Evolutionary conservation across 2,329 filamentous ascomycete genomes (phyloP).

Genomic region (Venturia carpophila): DNA sequence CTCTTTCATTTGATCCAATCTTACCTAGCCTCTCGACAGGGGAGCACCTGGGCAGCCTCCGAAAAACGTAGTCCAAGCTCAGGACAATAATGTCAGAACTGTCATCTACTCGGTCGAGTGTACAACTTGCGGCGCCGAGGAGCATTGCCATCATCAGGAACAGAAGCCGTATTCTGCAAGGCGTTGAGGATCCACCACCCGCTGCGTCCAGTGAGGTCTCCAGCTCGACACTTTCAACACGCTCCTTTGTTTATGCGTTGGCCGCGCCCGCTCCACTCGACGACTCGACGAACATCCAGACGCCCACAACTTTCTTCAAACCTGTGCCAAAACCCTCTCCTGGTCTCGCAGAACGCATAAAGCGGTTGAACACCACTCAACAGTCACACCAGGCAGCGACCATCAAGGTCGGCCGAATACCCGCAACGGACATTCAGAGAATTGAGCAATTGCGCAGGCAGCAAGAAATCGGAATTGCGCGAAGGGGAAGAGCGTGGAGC

Average conservation of each 20-base stretch:
- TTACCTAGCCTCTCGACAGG: constrained; percentile 4
- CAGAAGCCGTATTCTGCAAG: neutral
- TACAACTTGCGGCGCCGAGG: neutral
- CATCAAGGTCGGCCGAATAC: constrained; percentile 56
- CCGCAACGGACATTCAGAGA: constrained; percentile 61
- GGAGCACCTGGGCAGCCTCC: neutral
- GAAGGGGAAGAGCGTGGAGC: constrained; percentile 66
- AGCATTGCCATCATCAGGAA: neutral
- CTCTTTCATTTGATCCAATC: neutral
- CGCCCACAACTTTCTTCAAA: neutral
- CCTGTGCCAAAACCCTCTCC: constrained; percentile 33
- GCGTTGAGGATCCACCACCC: neutral
- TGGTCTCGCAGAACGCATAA: constrained; percentile 38
- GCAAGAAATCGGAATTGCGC: constrained; percentile 45
- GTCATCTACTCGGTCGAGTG: neutral
- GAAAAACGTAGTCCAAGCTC: neutral
- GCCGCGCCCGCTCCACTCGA: constrained; percentile 20
- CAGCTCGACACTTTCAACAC: neutral
- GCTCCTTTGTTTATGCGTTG: neutral
- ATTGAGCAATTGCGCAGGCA: constrained; percentile 55
- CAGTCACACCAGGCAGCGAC: constrained; percentile 27
- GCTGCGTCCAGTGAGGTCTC: neutral
- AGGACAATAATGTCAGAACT: neutral
- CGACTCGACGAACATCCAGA: constrained; percentile 7
- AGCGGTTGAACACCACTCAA: constrained; percentile 28